A percentile compares a stretch with the other conserved stretches of the same genome.
These are phyloP conservation scores for Massariosphaeria phaeospora DNA, from an alignment of 495 filamentous ascomycete species.

Conservation along the genomic window DNA sequence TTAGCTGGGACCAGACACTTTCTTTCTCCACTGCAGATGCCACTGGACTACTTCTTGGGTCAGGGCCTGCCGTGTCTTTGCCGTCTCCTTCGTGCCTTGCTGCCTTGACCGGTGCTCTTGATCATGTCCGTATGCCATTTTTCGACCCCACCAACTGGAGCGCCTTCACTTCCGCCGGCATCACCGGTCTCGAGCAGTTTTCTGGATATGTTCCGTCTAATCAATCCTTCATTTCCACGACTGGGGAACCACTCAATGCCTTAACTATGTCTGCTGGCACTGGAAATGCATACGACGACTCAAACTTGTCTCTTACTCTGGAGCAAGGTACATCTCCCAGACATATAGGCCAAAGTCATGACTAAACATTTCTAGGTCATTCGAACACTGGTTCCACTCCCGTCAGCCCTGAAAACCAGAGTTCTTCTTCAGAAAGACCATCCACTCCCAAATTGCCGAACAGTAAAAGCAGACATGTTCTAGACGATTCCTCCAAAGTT, in stretches of 20 bases:
- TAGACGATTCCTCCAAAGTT: slow-evolving; percentile 18
- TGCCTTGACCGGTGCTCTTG: slow-evolving; percentile 5
- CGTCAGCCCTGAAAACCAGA: slow-evolving; percentile 8
- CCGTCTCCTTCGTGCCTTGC: slow-evolving; percentile 7
- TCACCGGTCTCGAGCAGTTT: not conserved
- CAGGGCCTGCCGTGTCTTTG: slow-evolving; percentile 7
- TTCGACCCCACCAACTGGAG: slow-evolving; percentile 5
- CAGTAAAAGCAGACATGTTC: not conserved
- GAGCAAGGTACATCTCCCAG: not conserved
- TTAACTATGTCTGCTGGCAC: not conserved
- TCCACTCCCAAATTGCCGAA: slow-evolving; percentile 20
- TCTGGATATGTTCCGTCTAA: not conserved
- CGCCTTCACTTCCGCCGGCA: slow-evolving; percentile 5
- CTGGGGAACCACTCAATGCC: not conserved
- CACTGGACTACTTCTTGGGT: not conserved
- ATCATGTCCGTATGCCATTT: slow-evolving; percentile 2
- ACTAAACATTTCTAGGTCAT: not conserved
- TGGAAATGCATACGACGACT: not conserved
- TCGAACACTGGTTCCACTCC: slow-evolving; percentile 2
- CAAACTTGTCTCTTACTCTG: slow-evolving; percentile 2
- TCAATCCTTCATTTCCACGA: not conserved
- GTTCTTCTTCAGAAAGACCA: slow-evolving; percentile 12
- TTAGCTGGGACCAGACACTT: slow-evolving; percentile 17
- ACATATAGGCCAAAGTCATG: not conserved
- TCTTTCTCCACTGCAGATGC: slow-evolving; percentile 6